Conservation (phyloP, 768 basidiomycete genomes). For the Panaeolus papilionaceus region DNA sequence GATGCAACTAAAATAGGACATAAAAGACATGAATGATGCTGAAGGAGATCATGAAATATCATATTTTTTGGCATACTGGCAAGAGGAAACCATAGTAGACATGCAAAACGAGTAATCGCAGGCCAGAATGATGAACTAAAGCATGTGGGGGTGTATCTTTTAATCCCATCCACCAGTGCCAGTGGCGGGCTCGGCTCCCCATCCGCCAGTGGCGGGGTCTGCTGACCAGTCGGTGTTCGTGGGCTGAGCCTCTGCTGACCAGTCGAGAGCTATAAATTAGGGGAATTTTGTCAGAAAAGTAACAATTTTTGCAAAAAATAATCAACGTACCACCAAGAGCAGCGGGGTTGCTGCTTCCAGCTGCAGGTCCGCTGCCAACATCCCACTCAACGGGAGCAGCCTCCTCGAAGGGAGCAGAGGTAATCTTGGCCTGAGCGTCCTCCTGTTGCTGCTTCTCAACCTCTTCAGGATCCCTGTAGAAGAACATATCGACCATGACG, state of each 20-base stretch:
- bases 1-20: neutral
- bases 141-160: conserved; percentile 20
- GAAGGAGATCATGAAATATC: conserved; percentile 32
- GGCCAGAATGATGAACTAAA: conserved; percentile 16
- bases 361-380: conserved; percentile 67
- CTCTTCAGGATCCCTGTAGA: conserved; percentile 99
- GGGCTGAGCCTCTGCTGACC: conserved; percentile 71
- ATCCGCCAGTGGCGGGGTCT: conserved; percentile 66
- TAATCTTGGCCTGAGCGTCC: conserved; percentile 86
- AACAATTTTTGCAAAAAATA: conserved; percentile 21
- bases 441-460: conserved; percentile 98
- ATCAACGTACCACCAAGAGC: conserved; percentile 57
- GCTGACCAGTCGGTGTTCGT: conserved; percentile 85
- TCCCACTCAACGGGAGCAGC: conserved; percentile 72
- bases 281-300: conserved; percentile 3
- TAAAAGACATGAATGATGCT: conserved; percentile 12
- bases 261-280: conserved; percentile 69
- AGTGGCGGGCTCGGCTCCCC: conserved; percentile 47
- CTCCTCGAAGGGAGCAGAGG: conserved; percentile 62
- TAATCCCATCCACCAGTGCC: conserved; percentile 48
- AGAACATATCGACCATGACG: conserved; percentile 99
- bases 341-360: conserved; percentile 81
- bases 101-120: conserved; percentile 22
- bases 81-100: conserved; percentile 24
- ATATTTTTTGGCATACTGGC: conserved; percentile 35